A percentile compares a stretch with the other conserved stretches of the same genome.
Conservation (phyloP, 2,329 filamentous ascomycete species). For the Venturia oleaginea region DNA sequence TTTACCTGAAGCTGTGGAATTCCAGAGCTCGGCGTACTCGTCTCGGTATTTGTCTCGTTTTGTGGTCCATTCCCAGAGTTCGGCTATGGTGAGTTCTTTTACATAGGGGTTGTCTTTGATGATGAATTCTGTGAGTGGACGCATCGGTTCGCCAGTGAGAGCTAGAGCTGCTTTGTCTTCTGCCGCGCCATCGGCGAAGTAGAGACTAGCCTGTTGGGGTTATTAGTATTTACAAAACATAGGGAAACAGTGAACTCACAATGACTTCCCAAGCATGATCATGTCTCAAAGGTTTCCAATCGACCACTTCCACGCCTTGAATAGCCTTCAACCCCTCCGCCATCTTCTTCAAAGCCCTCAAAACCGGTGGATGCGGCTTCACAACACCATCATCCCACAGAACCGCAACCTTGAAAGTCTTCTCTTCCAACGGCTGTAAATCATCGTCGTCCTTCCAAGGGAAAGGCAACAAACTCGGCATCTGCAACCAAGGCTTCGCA, state of each 20-base stretch:
- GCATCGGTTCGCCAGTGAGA: slow-evolving; percentile 47
- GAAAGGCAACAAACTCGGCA: slow-evolving; percentile 50
- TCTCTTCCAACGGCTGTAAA: slow-evolving; percentile 12
- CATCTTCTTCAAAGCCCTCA: slow-evolving; percentile 43
- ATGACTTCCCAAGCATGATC: slow-evolving; percentile 41
- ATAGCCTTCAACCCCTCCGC: slow-evolving; percentile 34
- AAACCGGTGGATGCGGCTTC: slow-evolving; percentile 55
- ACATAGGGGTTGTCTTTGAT: slow-evolving; percentile 45
- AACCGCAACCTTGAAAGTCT: slow-evolving; percentile 47
- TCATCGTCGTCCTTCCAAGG: slow-evolving; percentile 39
- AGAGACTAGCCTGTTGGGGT: slow-evolving; percentile 30
- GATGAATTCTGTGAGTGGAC: slow-evolving; percentile 51
- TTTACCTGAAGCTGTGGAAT: slow-evolving; percentile 27
- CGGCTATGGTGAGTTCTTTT: slow-evolving; percentile 32
- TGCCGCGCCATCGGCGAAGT: slow-evolving; percentile 53
- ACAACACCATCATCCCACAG: slow-evolving; percentile 58
- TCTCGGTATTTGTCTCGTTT: slow-evolving; percentile 36
- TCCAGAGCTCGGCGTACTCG: slow-evolving; percentile 39
- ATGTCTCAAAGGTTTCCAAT: slow-evolving; percentile 42
- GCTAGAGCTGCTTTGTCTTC: slow-evolving; percentile 43
- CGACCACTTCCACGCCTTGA: slow-evolving; percentile 44
- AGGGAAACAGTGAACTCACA: slow-evolving; percentile 19
- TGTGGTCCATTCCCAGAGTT: slow-evolving; percentile 34
- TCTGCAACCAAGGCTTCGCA: slow-evolving; percentile 46
- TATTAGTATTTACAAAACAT: neutral